These are phyloP conservation scores for Venturia nashicola DNA, from an alignment of 2,329 filamentous ascomycete genomes.

Conservation along the genomic window DNA sequence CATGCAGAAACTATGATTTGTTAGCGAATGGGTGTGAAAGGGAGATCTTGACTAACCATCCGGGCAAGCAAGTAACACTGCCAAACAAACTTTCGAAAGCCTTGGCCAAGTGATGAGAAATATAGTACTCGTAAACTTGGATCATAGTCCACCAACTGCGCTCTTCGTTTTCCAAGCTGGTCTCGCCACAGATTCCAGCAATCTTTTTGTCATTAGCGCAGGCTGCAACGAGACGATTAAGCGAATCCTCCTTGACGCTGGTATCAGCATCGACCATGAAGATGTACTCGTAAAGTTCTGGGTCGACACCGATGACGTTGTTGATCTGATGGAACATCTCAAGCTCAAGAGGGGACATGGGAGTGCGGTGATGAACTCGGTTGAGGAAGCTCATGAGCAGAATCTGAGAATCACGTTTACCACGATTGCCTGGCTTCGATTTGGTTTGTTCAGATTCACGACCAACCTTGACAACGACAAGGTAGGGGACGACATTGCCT, in stretches of 20 bases:
- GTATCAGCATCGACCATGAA: slow-evolving; percentile 98
- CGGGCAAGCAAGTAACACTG: slow-evolving; percentile 95
- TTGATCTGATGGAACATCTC: slow-evolving; percentile 99
- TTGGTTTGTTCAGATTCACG: slow-evolving; percentile 90
- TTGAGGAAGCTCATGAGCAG: slow-evolving; percentile 96
- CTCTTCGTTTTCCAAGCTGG: slow-evolving; percentile 89
- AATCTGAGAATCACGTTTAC: slow-evolving; percentile 96
- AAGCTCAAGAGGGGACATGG: slow-evolving; percentile 91
- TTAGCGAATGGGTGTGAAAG: slow-evolving; percentile 6
- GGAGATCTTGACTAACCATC: slow-evolving; percentile 59
- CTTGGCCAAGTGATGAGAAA: slow-evolving; percentile 93
- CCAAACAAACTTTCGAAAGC: slow-evolving; percentile 97
- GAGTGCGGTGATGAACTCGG: slow-evolving; percentile 82
- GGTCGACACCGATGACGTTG: slow-evolving; percentile 97
- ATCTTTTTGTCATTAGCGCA: slow-evolving; percentile 94
- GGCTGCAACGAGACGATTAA: slow-evolving; percentile 83
- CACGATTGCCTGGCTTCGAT: slow-evolving; percentile 90
- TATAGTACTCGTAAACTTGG: slow-evolving; percentile 99
- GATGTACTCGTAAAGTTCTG: slow-evolving; percentile 92
- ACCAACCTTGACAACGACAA: slow-evolving; percentile 93
- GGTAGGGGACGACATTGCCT: slow-evolving; percentile 91
- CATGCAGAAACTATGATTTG: slow-evolving; percentile 76
- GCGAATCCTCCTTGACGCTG: slow-evolving; percentile 77
- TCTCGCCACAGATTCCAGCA: slow-evolving; percentile 94
- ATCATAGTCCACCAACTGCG: slow-evolving; percentile 99